Evolutionary conservation across 352 stramenopile genomes (phyloP).

Genomic region (Phytophthora chlamydospora): DNA sequence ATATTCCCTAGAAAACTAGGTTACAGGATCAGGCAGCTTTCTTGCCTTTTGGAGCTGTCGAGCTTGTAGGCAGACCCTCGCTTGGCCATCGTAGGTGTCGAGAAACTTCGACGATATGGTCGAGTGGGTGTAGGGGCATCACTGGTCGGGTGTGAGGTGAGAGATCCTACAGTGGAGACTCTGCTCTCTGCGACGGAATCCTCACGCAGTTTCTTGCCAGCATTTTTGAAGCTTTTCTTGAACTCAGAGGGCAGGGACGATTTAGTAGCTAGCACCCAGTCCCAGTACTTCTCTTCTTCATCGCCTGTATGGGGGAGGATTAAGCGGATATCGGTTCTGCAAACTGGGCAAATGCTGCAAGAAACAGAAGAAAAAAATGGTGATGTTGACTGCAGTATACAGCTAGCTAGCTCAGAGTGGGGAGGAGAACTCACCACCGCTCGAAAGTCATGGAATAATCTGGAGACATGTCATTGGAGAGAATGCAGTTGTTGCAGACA

Average conservation of each 20-base stretch:
- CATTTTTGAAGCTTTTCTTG: constrained; percentile 54
- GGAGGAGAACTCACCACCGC: too few relatives aligned
- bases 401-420: too few relatives aligned
- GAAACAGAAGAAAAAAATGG: too few relatives aligned
- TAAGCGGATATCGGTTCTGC: constrained; percentile 55
- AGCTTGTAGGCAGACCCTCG: neutral
- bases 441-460: neutral
- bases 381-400: too few relatives aligned
- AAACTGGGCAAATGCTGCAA: constrained; percentile 55
- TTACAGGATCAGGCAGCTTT: neutral
- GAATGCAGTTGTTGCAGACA: constrained; percentile 55
- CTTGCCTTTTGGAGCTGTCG: neutral
- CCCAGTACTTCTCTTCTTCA: constrained; percentile 62
- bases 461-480: constrained; percentile 35
- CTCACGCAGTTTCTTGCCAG: constrained; percentile 9
- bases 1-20: neutral
- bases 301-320: constrained; percentile 53
- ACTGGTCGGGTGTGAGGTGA: neutral
- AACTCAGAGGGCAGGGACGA: constrained; percentile 45
- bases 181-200: neutral
- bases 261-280: constrained; percentile 49
- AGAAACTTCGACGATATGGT: neutral
- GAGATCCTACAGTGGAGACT: neutral
- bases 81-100: neutral
- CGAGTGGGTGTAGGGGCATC: too few relatives aligned